Percentiles rank a stretch among this genome's conserved stretches.
Conservation (phyloP, 1,139 yeast species). For the Magnusiomyces suaveolens region DNA sequence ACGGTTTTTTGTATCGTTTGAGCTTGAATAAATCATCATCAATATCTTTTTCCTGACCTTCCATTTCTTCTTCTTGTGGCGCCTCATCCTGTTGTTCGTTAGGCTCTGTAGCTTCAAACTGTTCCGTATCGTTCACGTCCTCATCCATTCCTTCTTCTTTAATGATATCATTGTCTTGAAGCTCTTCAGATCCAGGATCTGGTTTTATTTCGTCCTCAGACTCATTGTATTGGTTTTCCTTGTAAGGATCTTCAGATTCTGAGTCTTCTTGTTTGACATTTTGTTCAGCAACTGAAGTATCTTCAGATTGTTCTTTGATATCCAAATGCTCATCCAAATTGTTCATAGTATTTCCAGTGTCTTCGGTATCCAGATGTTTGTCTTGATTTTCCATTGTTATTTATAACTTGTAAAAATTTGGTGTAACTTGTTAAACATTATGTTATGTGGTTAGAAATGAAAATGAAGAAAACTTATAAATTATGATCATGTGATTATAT, state of each 20-base stretch:
- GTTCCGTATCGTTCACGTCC: not conserved
- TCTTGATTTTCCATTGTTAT: too few relatives aligned
- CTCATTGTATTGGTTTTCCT: too few relatives aligned
- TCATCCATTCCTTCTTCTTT: conserved; percentile 3
- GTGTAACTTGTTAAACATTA: too few relatives aligned
- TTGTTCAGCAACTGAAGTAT: conserved; percentile 13
- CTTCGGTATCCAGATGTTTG: too few relatives aligned
- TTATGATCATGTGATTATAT: too few relatives aligned
- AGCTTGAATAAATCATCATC: conserved; percentile 37
- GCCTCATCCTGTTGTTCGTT: conserved; percentile 18
- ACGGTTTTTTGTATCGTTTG: conserved; percentile 31
- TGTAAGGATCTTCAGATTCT: not conserved
- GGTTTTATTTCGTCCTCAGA: too few relatives aligned
- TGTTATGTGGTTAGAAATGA: too few relatives aligned
- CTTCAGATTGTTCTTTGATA: not conserved
- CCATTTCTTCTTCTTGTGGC: conserved; percentile 8
- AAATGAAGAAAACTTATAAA: too few relatives aligned
- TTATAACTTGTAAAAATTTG: too few relatives aligned
- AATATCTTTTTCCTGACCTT: conserved; percentile 15
- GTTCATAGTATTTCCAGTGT: too few relatives aligned
- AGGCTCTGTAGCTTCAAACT: not conserved
- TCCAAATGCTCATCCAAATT: not conserved
- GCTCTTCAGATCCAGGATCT: conserved; percentile 4
- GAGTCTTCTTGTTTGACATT: conserved; percentile 6
- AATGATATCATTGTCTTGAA: not conserved